These are phyloP conservation scores for Penicillium sp. DNA, from an alignment of 2,329 filamentous ascomycete species.

Conservation along the genomic window DNA sequence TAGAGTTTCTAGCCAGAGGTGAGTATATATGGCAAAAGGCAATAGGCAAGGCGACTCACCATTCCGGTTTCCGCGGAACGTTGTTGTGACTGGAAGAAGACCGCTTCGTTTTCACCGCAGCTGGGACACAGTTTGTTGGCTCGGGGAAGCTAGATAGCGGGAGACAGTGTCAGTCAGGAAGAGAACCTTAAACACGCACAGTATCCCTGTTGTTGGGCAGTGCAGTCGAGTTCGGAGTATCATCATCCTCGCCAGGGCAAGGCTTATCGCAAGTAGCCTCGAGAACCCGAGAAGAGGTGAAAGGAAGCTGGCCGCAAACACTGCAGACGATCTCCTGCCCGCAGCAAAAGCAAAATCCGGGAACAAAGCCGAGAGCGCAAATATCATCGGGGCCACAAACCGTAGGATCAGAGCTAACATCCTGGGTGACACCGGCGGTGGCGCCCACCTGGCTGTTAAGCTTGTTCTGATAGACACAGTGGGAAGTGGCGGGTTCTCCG, in stretches of 20 bases:
- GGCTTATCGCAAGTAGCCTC: not conserved
- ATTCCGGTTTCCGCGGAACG: constrained; percentile 96
- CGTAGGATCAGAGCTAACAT: constrained; percentile 96
- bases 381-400: constrained; percentile 62
- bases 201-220: constrained; percentile 3
- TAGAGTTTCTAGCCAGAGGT: constrained; percentile 66
- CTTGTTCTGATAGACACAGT: constrained; percentile 93
- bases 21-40: not conserved
- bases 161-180: constrained; percentile 30
- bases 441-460: constrained; percentile 88
- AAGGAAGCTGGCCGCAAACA: constrained; percentile 44
- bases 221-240: constrained; percentile 7
- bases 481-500: constrained; percentile 76
- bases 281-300: not conserved
- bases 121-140: constrained; percentile 78
- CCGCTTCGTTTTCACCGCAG: constrained; percentile 83
- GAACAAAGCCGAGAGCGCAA: not conserved
- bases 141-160: constrained; percentile 70
- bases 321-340: constrained; percentile 54
- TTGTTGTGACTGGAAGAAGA: constrained; percentile 99
- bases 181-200: constrained; percentile 15
- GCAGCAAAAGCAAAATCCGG: constrained; percentile 53
- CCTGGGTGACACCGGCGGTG: constrained; percentile 94
- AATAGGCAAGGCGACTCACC: constrained; percentile 50
- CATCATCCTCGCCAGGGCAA: constrained; percentile 13